Base-by-base conservation (phyloP, 805 yeast genomes). In the Saitoella complicata region DNA sequence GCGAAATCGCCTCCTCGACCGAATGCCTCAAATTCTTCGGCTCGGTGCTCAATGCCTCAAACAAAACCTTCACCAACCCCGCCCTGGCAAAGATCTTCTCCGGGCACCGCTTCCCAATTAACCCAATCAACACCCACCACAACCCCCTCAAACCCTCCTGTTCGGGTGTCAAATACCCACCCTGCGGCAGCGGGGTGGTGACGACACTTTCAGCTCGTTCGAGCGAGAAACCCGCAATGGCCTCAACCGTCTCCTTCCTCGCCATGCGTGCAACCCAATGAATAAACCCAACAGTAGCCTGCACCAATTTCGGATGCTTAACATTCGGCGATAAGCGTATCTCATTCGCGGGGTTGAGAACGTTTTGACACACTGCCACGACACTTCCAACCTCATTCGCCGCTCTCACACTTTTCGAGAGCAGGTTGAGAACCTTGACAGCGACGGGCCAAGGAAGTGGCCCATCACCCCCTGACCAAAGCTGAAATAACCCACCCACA, bases 101-200 rank as follows among this genome's bases (percentile, higher is more conserved):
- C 7, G 53, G 51, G 1, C 43, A 37, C 13, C 54, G 42, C 30
- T 45, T 46, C 6, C 38, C 33, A n/a, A 87, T 66, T 13, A 75
- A 69, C 1, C 94, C 91, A 29, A 87, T 59, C 0, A 93, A 78
- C 57, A 83, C 94, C 55, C 84, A 87, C 52, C 81, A 84, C 36
- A 69, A 60, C 53, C 71, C 70, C 52, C 91, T 68, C 51, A 73
- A 78, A 5, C 60, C 52, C 2, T 41, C 44, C 29, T 43, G 54
- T 11, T 46, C 47, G 8, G 40, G 40, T 7, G 43, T 41, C 13
- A 44, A 13, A 7, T 34, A 35, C 11, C 35, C 42, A 4, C 47
- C 42, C 13, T 49, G 21, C 5, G 65, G 64, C 65, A 63, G 61
- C 11, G 65, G 66, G 11, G 53, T 50, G 12, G 47, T 49, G 10